These are phyloP conservation scores for Nemania sp. DNA, from an alignment of 2,329 filamentous ascomycete species.

Conservation along the genomic window DNA sequence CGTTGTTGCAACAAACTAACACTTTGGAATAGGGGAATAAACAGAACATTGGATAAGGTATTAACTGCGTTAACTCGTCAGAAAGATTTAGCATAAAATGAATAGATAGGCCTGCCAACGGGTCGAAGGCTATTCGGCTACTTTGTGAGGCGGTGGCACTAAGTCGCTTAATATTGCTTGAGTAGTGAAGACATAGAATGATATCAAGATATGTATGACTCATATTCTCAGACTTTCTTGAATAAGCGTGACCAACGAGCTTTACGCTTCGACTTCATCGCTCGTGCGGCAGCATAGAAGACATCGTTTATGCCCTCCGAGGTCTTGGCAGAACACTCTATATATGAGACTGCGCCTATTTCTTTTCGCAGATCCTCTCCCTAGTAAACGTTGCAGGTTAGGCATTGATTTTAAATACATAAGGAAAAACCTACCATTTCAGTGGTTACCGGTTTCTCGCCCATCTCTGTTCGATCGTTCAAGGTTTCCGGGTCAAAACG, in stretches of 20 bases:
- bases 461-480: background rate
- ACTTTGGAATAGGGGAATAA: too few relatives aligned
- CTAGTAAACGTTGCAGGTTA: background rate
- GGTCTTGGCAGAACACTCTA: background rate
- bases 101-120: too few relatives aligned
- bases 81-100: too few relatives aligned
- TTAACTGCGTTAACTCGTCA: too few relatives aligned
- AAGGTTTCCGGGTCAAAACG: background rate
- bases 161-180: too few relatives aligned
- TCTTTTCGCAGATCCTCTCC: background rate
- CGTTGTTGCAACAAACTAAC: slow-evolving; percentile 58
- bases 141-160: too few relatives aligned
- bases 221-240: too few relatives aligned
- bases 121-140: too few relatives aligned
- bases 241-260: too few relatives aligned
- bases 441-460: background rate
- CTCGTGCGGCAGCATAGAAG: background rate
- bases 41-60: too few relatives aligned
- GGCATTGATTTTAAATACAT: background rate
- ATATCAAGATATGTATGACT: too few relatives aligned
- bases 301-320: background rate
- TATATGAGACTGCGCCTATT: background rate
- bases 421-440: background rate
- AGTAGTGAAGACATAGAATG: too few relatives aligned
- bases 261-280: background rate